Conservation (phyloP, 176 grass and related monocot genomes). For the Olyra latifolia region DNA sequence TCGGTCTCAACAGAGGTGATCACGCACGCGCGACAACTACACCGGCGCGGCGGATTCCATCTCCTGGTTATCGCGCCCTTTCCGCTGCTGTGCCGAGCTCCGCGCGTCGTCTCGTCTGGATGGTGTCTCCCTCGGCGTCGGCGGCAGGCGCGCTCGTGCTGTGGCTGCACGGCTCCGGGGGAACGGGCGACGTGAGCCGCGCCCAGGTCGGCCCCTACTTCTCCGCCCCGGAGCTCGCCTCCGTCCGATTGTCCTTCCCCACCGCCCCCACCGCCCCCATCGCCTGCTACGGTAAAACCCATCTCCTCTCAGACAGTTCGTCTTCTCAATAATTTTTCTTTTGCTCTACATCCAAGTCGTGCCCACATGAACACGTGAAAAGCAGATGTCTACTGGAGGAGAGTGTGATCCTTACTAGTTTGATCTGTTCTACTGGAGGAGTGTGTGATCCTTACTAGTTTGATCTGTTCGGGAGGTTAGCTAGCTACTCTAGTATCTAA, state of each 20-base stretch:
- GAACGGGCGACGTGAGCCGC: constrained; percentile 41
- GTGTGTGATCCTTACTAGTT: too few relatives aligned
- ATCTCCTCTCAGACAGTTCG: background rate
- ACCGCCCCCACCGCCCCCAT: constrained; percentile 40
- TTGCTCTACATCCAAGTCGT: background rate
- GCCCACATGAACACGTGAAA: background rate
- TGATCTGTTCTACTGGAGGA: too few relatives aligned
- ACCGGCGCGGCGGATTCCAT: too few relatives aligned
- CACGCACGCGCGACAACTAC: too few relatives aligned
- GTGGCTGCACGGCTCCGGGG: constrained; percentile 60
- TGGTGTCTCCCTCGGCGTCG: background rate
- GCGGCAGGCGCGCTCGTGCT: constrained; percentile 37
- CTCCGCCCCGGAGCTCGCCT: constrained; percentile 32
- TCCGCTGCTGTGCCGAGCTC: background rate
- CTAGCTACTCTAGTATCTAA: too few relatives aligned
- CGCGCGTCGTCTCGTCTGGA: background rate
- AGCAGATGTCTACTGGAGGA: too few relatives aligned
- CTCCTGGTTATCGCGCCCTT: too few relatives aligned
- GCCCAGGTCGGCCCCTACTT: constrained; percentile 46
- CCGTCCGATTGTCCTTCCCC: constrained; percentile 53
- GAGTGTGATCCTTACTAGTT: too few relatives aligned
- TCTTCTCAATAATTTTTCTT: background rate
- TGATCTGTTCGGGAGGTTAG: too few relatives aligned
- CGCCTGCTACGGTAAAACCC: constrained; percentile 36
- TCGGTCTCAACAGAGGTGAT: too few relatives aligned